Base-by-base conservation (phyloP, 2,329 filamentous ascomycete species). In the Tympanopsis confertula region DNA sequence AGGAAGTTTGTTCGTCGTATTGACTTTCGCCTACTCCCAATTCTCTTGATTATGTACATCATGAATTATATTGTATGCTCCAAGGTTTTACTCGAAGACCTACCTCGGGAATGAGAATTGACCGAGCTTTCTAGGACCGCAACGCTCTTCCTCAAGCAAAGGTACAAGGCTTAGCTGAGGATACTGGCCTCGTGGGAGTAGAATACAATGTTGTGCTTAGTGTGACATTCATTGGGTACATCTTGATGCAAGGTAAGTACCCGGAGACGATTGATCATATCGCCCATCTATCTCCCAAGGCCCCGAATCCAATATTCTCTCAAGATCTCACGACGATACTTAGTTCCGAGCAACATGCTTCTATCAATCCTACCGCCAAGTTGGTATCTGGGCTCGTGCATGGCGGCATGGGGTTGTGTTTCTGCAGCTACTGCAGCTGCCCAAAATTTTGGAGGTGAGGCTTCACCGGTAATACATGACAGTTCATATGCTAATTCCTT, bases 11-110 rank as follows among this genome's bases (percentile, higher is more conserved):
- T 67, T 39, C 62, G 66, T 41, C 78, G 76, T 53, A 70, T 79
- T 39, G 75, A 80, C 47, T 45, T 66, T 13, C 57, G 72, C 35
- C 48, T 78, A 17, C 55, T 80, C 44, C 74, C 74, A 1, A 69
- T 72, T 51, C 56, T 78, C 13, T 67, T 77, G 40, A 49, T 77
- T 38, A 74, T 77, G 65, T 78, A 78, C 45, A 71, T 78, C 42
- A 56, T 78, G 54, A 79, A 78, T 47, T 78, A 76, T 51, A 53
- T 78, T 35, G 70, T 69, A 42, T 53, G 62, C 13, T 64, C 63
- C 44, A 65, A 64, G 37, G 61, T 65, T 35, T 61, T 61, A 13
- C n/a, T n/a, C n/a, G n/a, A n/a, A n/a, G n/a, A n/a, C n/a, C n/a
- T n/a, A n/a, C n/a, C n/a, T n/a, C n/a, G n/a, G n/a, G n/a, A n/a